Percentiles rank a stretch among this genome's conserved stretches.
Evolutionary conservation across 148 eudicot genomes (phyloP).

Genomic region (Salicornia ramosissima): DNA sequence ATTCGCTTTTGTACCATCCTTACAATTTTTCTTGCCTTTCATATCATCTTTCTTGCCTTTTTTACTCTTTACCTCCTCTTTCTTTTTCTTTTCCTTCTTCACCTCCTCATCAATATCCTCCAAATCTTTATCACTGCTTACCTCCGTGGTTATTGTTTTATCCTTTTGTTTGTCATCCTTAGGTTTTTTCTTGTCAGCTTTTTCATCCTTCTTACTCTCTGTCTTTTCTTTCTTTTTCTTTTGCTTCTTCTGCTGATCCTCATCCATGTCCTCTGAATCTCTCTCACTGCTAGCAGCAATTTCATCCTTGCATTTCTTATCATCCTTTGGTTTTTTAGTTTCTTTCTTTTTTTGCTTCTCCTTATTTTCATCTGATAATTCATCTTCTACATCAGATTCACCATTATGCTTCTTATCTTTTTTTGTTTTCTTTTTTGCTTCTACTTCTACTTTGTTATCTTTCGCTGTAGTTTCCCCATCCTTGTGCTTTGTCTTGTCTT

Average conservation of each 20-base stretch:
- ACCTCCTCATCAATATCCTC: conserved; percentile 24
- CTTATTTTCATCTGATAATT: neutral
- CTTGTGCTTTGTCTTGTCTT: conserved; percentile 15
- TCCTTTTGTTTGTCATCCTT: conserved; percentile 14
- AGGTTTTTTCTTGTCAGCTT: conserved; percentile 30
- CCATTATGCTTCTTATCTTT: neutral
- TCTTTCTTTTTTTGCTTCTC: conserved; percentile 12
- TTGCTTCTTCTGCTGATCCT: conserved; percentile 20
- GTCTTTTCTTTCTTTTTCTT: conserved; percentile 31
- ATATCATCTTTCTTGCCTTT: conserved; percentile 38
- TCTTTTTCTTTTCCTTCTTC: conserved; percentile 25
- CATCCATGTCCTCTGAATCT: conserved; percentile 21
- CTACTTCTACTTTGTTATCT: conserved; percentile 14
- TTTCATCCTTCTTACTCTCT: conserved; percentile 34
- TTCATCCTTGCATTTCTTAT: conserved; percentile 13
- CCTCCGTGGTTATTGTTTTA: conserved; percentile 19
- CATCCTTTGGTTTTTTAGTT: conserved; percentile 9
- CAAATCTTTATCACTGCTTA: conserved; percentile 20
- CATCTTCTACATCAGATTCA: conserved; percentile 12
- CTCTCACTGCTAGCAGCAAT: neutral
- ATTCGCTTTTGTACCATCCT: conserved; percentile 19
- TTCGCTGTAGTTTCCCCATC: neutral
- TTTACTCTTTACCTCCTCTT: conserved; percentile 33
- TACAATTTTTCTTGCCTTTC: conserved; percentile 14
- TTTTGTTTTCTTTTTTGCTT: conserved; percentile 5